Evolutionary conservation across 345 rosid species (phyloP), one percentile per base, ranked within the genome.

Genomic region (Dipteronia dyeriana): DNA sequence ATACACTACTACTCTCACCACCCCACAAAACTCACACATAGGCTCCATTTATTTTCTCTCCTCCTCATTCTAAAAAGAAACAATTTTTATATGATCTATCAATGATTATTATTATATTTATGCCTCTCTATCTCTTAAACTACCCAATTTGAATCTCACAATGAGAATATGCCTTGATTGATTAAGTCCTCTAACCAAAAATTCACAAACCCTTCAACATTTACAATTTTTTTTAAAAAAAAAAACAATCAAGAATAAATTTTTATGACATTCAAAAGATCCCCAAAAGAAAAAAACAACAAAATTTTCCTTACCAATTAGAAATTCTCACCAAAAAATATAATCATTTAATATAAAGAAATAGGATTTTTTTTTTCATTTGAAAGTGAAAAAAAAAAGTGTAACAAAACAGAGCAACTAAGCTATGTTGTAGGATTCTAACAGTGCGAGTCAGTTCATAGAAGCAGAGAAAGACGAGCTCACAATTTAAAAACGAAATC

Each of bases 21-120:
- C 71, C 61, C 80, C 81, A 76, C 97, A 93, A 45, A 84, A 84
- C 9, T 91, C 97, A 25, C 97, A 93, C 11, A 77, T 53, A 39
- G 88, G 84, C 23, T 84, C 91, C 91, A 87, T 91, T n/a, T 56
- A 68, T n/a, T 66, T 45, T 41, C 74, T 63, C 47, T 39, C 49
- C 45, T 7, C 45, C 45, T 41, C 45, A 2, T 9, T 41, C 10
- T 41, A 41, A 7, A 41, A 41, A 41, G 45, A 45, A 45, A 9
- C 49, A 2, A 45, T 10, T 9, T 9, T 45, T 10, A 10, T 45
- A 8, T 45, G 49, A 45, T 45, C 3, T 45, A 10, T 45, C 49
- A 45, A 45, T 45, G 49, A 45, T 41, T 41, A 45, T 45, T 10
- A 45, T 41, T 41, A 41, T 41, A 41, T 41, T 41, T 41, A 41